phyloP scores from a whole-genome alignment of 257 asterid species.

The Salvia splendens region DNA sequence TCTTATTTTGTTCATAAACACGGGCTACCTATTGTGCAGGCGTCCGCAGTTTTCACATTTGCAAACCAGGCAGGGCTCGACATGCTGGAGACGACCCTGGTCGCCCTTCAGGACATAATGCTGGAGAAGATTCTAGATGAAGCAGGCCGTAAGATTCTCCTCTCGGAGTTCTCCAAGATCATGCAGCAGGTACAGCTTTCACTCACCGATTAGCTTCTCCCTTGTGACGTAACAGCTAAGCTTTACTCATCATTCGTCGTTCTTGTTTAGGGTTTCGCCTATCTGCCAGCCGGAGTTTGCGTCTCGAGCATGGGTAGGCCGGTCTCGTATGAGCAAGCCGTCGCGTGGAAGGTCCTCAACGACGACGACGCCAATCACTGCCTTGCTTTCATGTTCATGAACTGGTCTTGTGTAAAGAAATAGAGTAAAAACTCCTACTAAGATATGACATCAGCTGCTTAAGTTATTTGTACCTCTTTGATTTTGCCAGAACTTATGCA shows the following conservation, averaged over 20 bases:
- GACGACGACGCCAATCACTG: conserved; percentile 82
- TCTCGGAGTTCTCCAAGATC: conserved; percentile 79
- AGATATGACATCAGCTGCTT: conserved; percentile 21
- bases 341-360: conserved; percentile 85
- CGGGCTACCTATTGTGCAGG: conserved; percentile 42
- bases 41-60: conserved; percentile 79
- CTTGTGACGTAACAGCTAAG: no score
- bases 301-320: conserved; percentile 96
- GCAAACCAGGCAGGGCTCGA: conserved; percentile 97
- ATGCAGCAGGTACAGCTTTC: conserved; percentile 73
- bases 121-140: conserved; percentile 88
- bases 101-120: conserved; percentile 87
- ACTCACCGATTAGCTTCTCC: not conserved
- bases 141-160: conserved; percentile 74
- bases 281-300: conserved; percentile 77
- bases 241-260: no score
- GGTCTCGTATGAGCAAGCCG: conserved; percentile 76
- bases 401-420: conserved; percentile 69
- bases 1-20: not conserved
- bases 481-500: conserved; percentile 30
- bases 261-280: conserved; percentile 65
- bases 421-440: not conserved
- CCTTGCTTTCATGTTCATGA: conserved; percentile 88
- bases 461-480: conserved; percentile 40
- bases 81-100: conserved; percentile 94